phyloP scores from a whole-genome alignment of 139 green algal species.

The Diplosphaera chodatii region DNA sequence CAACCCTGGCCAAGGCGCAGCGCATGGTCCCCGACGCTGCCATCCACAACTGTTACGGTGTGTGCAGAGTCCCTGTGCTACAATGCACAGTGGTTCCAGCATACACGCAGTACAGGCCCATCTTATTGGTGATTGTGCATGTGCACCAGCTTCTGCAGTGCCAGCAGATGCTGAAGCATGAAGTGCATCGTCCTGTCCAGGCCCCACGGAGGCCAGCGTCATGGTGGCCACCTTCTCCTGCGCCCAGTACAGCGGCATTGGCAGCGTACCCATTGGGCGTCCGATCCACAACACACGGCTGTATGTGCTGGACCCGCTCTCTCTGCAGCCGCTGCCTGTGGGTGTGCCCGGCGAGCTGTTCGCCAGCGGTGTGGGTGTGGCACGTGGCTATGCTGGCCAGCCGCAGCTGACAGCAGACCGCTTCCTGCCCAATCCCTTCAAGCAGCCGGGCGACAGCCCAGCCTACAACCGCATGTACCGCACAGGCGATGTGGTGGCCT shows the following conservation, averaged over 20 bases:
- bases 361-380: constrained; percentile 14
- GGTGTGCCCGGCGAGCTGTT: constrained; percentile 28
- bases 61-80: too few species aligned
- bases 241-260: neutral
- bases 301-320: constrained; percentile 17
- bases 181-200: too few species aligned
- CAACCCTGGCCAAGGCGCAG: neutral
- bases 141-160: too few species aligned
- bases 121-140: too few species aligned
- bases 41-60: neutral
- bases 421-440: constrained; percentile 39
- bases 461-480: constrained; percentile 21
- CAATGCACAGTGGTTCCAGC: too few species aligned
- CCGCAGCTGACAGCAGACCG: constrained; percentile 27
- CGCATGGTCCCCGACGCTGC: neutral
- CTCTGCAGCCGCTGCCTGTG: constrained; percentile 15
- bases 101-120: too few species aligned
- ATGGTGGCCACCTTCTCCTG: constrained; percentile 1
- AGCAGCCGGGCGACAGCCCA: neutral
- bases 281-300: constrained; percentile 17
- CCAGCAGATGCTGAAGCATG: too few species aligned
- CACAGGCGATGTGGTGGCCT: constrained; percentile 39
- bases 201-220: constrained; percentile 16
- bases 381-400: constrained; percentile 20
- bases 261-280: constrained; percentile 8